Base-by-base conservation (phyloP, 768 basidiomycete species). In the Calocera viscosa region DNA sequence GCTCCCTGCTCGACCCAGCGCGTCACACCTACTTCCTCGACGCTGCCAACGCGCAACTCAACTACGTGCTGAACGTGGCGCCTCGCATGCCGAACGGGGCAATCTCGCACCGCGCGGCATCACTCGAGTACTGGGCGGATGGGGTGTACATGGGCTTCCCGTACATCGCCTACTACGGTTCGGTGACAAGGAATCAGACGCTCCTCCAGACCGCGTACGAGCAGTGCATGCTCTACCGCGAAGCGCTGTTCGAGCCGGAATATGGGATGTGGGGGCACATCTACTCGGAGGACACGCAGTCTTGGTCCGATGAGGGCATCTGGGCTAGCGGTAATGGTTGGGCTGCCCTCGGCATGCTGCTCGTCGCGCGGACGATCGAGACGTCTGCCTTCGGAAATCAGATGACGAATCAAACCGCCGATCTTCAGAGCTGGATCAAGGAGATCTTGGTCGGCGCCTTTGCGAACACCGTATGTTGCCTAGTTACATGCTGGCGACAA, bases 131-230 rank as follows among this genome's bases (percentile, higher is more conserved):
- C 67, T 79, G 76, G 77, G 74, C 77, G 30, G 77, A 78, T 68
- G 75, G 72, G 19, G 75, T 80, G 0, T 80, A 76, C 69, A 80
- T 80, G 79, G 80, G 77, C 1, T 78, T 78, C 26, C 80, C 80
- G 11, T 81, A 78, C 71, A 73, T 81, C 35, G 79, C 80, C 24
- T 77, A 75, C 69, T 80, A 77, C 70, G 80, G 76, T 3, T 77
- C 74, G 2, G 67, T 75, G 24, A 72, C 69, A 28, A 66, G 69
- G 12, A 77, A 81, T 67, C 74, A 75, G 53, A 75, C 75, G 17
- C 75, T 80, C n/a, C 68, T 81, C 1, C 74, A 78, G 66, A 71
- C 73, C 28, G 79, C 76, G 2, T 80, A 80, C 69, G 72, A 74
- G 41, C 79, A 81, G 70, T 78, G 78, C 65, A 69, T 73, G 22